Conservation (phyloP, 2,329 filamentous ascomycete species). For the Monosporascus sp. region DNA sequence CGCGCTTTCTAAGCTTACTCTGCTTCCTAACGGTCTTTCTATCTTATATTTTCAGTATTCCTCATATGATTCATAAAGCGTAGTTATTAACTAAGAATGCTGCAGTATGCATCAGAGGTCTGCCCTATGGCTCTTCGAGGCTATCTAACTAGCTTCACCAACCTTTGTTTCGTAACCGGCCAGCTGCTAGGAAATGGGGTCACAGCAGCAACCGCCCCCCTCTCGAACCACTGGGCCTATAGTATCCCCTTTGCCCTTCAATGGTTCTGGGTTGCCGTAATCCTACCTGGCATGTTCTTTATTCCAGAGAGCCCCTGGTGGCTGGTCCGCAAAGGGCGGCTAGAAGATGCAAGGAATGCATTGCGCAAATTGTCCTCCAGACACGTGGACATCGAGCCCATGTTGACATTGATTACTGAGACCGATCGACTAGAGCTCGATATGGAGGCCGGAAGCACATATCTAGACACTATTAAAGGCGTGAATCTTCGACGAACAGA, state of each 20-base stretch:
- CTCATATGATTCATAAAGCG: too few relatives aligned
- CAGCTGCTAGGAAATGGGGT: constrained; percentile 51
- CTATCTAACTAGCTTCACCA: constrained; percentile 55
- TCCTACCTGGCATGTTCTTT: constrained; percentile 40
- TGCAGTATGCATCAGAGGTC: constrained; percentile 53
- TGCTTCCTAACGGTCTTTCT: too few relatives aligned
- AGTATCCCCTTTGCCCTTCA: constrained; percentile 44
- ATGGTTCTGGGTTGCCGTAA: constrained; percentile 45
- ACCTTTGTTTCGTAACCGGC: constrained; percentile 59
- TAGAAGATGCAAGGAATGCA: constrained; percentile 35
- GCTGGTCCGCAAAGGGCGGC: constrained; percentile 39
- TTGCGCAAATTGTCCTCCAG: constrained; percentile 40
- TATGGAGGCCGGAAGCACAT: constrained; percentile 42
- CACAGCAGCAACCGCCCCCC: constrained; percentile 36
- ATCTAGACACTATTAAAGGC: constrained; percentile 46
- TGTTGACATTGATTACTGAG: constrained; percentile 51
- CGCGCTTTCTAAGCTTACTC: too few relatives aligned
- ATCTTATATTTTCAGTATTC: too few relatives aligned
- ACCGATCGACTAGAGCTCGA: constrained; percentile 54
- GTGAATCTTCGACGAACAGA: constrained; percentile 49
- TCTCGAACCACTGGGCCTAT: constrained; percentile 44
- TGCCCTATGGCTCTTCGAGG: constrained; percentile 54
- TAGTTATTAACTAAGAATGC: too few relatives aligned
- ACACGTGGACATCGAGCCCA: constrained; percentile 42
- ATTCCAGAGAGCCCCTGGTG: constrained; percentile 48